Base-by-base conservation (phyloP, 176 grass and related monocot genomes). In the Paspalum notatum region DNA sequence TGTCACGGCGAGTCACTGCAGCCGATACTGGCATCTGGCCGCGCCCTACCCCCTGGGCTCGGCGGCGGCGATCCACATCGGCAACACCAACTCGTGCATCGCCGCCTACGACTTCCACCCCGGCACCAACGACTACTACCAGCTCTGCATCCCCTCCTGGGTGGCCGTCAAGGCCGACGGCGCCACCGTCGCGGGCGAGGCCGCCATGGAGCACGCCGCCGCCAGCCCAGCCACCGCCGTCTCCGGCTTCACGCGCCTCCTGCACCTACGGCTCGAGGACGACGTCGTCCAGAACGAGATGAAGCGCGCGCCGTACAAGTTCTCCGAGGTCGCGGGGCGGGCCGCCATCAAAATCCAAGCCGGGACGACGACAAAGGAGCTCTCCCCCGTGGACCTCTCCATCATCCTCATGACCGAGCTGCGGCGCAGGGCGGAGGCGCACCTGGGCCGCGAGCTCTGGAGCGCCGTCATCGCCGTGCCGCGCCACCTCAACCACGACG, bases 101-200 rank as follows among this genome's bases (percentile, higher is more conserved):
- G 82, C 72, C 62, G 62, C 61, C 38, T 75, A 83, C 71, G 9
- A 1, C 59, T 0, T 27, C 3, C 20, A 5, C n/a, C 32, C 22
- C 0, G 24, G 26, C 4, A 56, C 18, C 38, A 67, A 17, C 20
- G 43, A 45, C 8, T 76, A 72, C 62, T 76, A 72, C 62, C 72
- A 68, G 41, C 43, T 84, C 51, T 77, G 73, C 73, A 77, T 84
- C 64, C 82, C 73, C 8, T 69, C 73, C 9, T 77, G 62, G 61
- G 72, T 84, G 1, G 82, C 82, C 72, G 7, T 77, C 51, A 37
- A 24, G 1, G 82, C 15, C 12, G 12, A 68, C 17, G 72, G 62
- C 51, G 40, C 21, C 24, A 18, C 6, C 64, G 26, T 84, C 52
- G 14, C 26, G 26, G 73, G 64, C 64, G 63, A 84, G 51, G 72